These are phyloP conservation scores for Diaporthe citrichinensis DNA, from an alignment of 2,329 filamentous ascomycete species.

Conservation along the genomic window DNA sequence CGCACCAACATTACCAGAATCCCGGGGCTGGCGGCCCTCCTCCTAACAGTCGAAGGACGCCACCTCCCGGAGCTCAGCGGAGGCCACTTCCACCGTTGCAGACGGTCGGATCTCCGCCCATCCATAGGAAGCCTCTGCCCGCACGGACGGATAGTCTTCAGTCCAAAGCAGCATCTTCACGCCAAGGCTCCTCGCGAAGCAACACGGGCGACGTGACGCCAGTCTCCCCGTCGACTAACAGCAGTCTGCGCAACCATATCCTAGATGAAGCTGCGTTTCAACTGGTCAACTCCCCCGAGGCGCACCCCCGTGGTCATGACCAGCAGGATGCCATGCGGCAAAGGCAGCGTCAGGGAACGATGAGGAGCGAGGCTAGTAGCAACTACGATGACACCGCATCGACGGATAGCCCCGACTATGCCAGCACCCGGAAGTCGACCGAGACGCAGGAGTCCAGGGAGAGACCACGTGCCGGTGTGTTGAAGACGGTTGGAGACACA, in stretches of 20 bases:
- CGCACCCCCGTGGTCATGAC: constrained; percentile 44
- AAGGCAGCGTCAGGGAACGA: constrained; percentile 54
- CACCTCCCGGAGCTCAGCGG: constrained; percentile 37
- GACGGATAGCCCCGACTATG: constrained; percentile 81
- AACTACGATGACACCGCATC: constrained; percentile 75
- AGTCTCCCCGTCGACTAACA: constrained; percentile 54
- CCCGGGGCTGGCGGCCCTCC: constrained; percentile 24
- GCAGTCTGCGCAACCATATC: constrained; percentile 57
- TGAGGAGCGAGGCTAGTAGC: constrained; percentile 58
- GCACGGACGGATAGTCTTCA: constrained; percentile 47
- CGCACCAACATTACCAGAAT: constrained; percentile 33
- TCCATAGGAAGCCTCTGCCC: constrained; percentile 67
- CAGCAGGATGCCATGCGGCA: constrained; percentile 42
- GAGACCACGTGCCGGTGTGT: constrained; percentile 81
- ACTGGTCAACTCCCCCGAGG: constrained; percentile 55
- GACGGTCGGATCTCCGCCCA: constrained; percentile 53
- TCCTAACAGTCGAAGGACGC: constrained; percentile 33
- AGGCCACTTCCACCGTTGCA: constrained; percentile 35
- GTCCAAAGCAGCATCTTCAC: constrained; percentile 28
- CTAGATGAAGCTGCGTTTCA: constrained; percentile 66
- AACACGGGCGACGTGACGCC: constrained; percentile 57
- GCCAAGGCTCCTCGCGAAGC: constrained; percentile 45
- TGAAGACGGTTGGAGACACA: constrained; percentile 80
- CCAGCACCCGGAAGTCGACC: constrained; percentile 74
- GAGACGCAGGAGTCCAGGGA: constrained; percentile 68